These are phyloP conservation scores for Angophora floribunda DNA, from an alignment of 345 rosid species.

Conservation along the genomic window DNA sequence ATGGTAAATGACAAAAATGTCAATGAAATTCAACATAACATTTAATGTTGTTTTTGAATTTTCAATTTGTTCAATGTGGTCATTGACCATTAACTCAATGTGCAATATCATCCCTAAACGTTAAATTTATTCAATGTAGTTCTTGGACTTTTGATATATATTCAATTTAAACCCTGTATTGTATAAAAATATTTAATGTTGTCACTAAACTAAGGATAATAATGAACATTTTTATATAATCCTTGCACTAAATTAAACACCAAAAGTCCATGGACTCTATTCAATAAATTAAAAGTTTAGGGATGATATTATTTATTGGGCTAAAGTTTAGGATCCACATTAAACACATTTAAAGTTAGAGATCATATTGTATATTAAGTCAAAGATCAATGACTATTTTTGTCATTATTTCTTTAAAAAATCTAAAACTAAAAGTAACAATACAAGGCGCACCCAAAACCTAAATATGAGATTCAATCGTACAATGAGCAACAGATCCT, in stretches of 20 bases:
- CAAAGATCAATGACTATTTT: accelerated
- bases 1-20: neutral
- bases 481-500: neutral
- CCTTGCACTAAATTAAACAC: too few species aligned
- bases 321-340: accelerated
- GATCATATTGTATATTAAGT: accelerated
- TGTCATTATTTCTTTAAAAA: accelerated
- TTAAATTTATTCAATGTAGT: accelerated
- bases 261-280: accelerated
- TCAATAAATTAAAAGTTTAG: accelerated
- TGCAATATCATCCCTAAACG: accelerated
- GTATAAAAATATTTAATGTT: too few species aligned
- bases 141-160: too few species aligned
- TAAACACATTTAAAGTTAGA: neutral
- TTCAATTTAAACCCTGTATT: too few species aligned
- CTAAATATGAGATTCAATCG: neutral
- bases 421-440: neutral
- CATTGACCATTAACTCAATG: accelerated
- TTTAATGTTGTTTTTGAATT: accelerated
- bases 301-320: accelerated
- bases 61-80: neutral
- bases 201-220: too few species aligned
- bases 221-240: too few species aligned
- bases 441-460: neutral
- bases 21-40: accelerated